A percentile compares a stretch with the other conserved stretches of the same genome.
Conservation (phyloP, 2,329 filamentous ascomycete genomes). For the Ophiostoma sp. region DNA sequence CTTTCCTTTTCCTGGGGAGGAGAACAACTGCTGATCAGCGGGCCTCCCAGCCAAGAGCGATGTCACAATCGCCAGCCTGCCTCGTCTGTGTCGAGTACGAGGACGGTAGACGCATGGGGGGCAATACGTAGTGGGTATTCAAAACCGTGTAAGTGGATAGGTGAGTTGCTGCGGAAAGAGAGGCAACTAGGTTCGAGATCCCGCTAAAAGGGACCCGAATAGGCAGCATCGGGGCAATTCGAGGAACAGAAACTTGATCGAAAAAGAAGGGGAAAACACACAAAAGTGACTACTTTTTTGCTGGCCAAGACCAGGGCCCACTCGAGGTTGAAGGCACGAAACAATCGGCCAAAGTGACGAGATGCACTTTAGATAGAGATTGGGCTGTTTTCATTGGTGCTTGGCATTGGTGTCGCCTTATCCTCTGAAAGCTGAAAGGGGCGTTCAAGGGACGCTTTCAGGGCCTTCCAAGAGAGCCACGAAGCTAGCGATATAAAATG, state of each 20-base stretch:
- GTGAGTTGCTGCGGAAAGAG: background rate
- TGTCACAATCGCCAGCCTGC: constrained; percentile 8
- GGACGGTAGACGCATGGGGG: background rate
- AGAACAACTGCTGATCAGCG: background rate
- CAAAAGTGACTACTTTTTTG: background rate
- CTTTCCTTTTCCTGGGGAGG: background rate
- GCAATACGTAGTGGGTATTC: background rate
- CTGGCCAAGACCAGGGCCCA: background rate
- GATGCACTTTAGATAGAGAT: background rate
- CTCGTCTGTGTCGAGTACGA: background rate
- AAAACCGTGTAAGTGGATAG: constrained; percentile 9
- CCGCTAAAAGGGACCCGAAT: background rate
- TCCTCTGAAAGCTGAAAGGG: background rate
- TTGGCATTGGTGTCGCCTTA: constrained; percentile 4
- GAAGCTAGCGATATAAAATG: background rate
- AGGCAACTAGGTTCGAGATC: background rate
- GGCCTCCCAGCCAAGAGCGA: background rate
- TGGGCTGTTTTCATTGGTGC: background rate
- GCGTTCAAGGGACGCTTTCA: background rate
- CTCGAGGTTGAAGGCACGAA: constrained; percentile 6
- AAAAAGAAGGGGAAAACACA: background rate
- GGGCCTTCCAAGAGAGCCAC: background rate
- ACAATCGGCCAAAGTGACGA: constrained; percentile 15
- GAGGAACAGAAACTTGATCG: background rate
- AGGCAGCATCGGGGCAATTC: background rate